Conservation (phyloP, 2,329 filamentous ascomycete genomes). For the Coniochaeta ligniaria region DNA sequence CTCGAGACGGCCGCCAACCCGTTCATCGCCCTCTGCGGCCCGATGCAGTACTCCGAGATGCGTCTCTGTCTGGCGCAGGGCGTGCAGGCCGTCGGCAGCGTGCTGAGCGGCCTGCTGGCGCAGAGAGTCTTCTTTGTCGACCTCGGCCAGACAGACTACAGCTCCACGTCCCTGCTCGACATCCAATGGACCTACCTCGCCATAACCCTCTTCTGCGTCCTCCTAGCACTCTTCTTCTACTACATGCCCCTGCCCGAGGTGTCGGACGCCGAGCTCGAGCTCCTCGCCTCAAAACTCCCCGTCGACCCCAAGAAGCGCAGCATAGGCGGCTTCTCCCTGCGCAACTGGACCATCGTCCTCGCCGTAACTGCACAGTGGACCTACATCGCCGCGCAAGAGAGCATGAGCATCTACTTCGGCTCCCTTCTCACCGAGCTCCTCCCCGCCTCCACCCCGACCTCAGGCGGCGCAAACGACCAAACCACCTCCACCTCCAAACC, state of each 20-base stretch:
- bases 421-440: slow-evolving; percentile 37
- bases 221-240: slow-evolving; percentile 61
- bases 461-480: slow-evolving; percentile 16
- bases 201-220: slow-evolving; percentile 66
- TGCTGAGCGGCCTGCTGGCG: slow-evolving; percentile 65
- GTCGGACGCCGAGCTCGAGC: slow-evolving; percentile 46
- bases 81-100: slow-evolving; percentile 67
- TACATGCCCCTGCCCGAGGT: slow-evolving; percentile 61
- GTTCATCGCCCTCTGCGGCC: slow-evolving; percentile 65
- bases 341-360: slow-evolving; percentile 54
- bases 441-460: slow-evolving; percentile 10
- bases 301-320: slow-evolving; percentile 42
- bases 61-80: slow-evolving; percentile 70
- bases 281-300: slow-evolving; percentile 37
- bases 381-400: slow-evolving; percentile 70
- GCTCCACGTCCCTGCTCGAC: slow-evolving; percentile 53
- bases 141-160: slow-evolving; percentile 36
- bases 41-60: slow-evolving; percentile 64
- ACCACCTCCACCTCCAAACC: slow-evolving; percentile 17
- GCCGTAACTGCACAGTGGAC: slow-evolving; percentile 72
- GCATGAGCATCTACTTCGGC: slow-evolving; percentile 53
- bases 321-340: slow-evolving; percentile 42
- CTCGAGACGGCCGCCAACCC: slow-evolving; percentile 79
- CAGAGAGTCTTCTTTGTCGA: slow-evolving; percentile 62
- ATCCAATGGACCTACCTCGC: slow-evolving; percentile 85